phyloP scores from a whole-genome alignment of 768 basidiomycete species.

The Podaxis sp. region DNA sequence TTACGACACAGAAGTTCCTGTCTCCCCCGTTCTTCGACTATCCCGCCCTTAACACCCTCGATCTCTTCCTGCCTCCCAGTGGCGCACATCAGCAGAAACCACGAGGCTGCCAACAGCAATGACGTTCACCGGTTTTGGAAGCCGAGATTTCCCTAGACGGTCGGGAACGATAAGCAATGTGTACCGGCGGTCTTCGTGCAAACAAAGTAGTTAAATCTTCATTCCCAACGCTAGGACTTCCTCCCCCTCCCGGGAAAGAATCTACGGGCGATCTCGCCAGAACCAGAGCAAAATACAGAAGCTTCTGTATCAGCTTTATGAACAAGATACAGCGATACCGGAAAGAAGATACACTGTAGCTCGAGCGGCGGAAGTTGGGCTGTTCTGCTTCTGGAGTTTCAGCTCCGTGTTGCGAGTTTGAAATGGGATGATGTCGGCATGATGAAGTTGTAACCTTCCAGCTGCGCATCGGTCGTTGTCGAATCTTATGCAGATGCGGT shows the following conservation, averaged over 20 bases:
- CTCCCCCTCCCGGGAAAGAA: background rate
- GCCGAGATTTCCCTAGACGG: background rate
- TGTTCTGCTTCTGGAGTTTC: background rate
- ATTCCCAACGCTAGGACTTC: background rate
- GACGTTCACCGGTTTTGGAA: background rate
- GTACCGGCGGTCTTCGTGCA: background rate
- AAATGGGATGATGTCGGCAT: constrained; percentile 2
- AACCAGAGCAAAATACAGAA: background rate
- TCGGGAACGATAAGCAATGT: background rate
- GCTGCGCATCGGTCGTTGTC: background rate
- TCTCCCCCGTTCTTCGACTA: too few species aligned
- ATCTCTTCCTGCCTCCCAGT: too few species aligned
- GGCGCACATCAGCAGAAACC: too few species aligned
- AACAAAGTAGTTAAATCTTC: background rate
- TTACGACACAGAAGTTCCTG: too few species aligned
- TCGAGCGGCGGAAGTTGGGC: background rate
- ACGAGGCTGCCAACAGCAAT: background rate
- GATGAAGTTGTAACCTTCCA: background rate
- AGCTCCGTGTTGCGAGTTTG: background rate
- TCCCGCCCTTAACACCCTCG: too few species aligned
- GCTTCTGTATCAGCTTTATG: constrained; percentile 3
- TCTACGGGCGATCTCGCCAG: constrained; percentile 17
- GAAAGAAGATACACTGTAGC: constrained; percentile 5
- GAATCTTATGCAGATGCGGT: background rate
- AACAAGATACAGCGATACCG: background rate